Evolutionary conservation across 2,329 filamentous ascomycete species (phyloP).

Genomic region (Fusarium decemcellulare): DNA sequence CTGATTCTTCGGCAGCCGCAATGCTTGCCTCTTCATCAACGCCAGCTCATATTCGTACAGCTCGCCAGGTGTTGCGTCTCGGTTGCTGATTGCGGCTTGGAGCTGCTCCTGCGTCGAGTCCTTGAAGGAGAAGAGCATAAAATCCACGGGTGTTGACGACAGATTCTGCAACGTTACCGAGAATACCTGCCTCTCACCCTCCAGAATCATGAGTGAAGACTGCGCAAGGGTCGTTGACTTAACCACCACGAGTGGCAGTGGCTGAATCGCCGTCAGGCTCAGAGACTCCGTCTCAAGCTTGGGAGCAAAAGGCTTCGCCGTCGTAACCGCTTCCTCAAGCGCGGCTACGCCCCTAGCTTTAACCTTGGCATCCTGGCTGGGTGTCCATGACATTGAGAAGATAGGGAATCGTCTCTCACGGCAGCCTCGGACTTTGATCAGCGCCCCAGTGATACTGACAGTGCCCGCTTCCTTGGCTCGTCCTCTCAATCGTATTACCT

Average conservation of each 20-base stretch:
- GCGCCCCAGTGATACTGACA: slow-evolving; percentile 82
- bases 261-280: slow-evolving; percentile 80
- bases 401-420: slow-evolving; percentile 87
- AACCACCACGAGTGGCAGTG: slow-evolving; percentile 83
- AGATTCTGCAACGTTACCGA: slow-evolving; percentile 85
- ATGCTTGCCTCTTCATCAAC: slow-evolving; percentile 80
- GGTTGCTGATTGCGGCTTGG: slow-evolving; percentile 80
- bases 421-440: slow-evolving; percentile 85
- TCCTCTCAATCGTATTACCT: slow-evolving; percentile 81
- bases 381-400: slow-evolving; percentile 82
- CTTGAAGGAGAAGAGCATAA: slow-evolving; percentile 89
- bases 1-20: slow-evolving; percentile 68
- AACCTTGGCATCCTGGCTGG: slow-evolving; percentile 78
- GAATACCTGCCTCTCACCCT: slow-evolving; percentile 87
- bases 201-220: slow-evolving; percentile 90
- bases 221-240: slow-evolving; percentile 85
- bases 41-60: slow-evolving; percentile 90
- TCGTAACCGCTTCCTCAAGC: slow-evolving; percentile 62
- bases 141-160: slow-evolving; percentile 82
- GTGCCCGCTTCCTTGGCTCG: slow-evolving; percentile 76
- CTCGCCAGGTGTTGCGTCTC: slow-evolving; percentile 83
- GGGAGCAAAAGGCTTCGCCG: slow-evolving; percentile 55
- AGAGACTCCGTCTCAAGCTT: slow-evolving; percentile 66
- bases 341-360: slow-evolving; percentile 80
- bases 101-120: slow-evolving; percentile 87